Base-by-base conservation (phyloP, 2,329 filamentous ascomycete species). In the Tolypocladium capitatum region DNA sequence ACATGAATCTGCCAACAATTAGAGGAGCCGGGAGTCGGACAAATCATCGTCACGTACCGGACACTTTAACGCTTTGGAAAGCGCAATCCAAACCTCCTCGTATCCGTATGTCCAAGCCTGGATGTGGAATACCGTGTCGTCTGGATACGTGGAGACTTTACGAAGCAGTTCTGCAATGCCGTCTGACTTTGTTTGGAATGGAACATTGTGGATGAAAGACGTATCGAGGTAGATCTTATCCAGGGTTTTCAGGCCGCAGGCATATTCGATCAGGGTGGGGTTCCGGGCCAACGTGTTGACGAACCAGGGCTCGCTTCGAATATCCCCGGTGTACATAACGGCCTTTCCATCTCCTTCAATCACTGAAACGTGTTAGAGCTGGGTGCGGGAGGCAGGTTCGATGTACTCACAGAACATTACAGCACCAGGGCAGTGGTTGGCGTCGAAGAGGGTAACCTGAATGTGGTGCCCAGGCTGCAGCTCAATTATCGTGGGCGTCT, bases 221-320 rank as follows among this genome's bases (percentile, higher is more conserved):
- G 89, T 95, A 60, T 97, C 91, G 1, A 97, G 76, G 56, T 96
- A 96, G 3, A 97, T 78, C 44, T 78, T 87, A 59, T 94, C 84
- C 1, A 97, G 69, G 0, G 65, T 74, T 56, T 80, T 85, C 24
- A 80, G 61, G 1, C 83, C 80, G 6, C 71, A 67, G 0, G 81
- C 75, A 56, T 91, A 96, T 48, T 89, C 84, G 6, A 94, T 66
- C 20, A 96, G 66, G 18, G 78, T 64, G 0, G 90, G 89, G 52
- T 84, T 83, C 45, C 86, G 76, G 0, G 76, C 69, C 20, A 96
- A 67, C 2, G 78, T 72, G 53, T 85, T 83, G 9, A 96, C 81
- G 74, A 88, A 94, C 85, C 88, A 95, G 5, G 78, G 72, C 58
- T 97, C 91, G 47, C 86, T 83, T 54, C 91, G 77, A 36, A 94